Base-by-base conservation (phyloP, 2,329 filamentous ascomycete genomes). In the Penicillium sp. region DNA sequence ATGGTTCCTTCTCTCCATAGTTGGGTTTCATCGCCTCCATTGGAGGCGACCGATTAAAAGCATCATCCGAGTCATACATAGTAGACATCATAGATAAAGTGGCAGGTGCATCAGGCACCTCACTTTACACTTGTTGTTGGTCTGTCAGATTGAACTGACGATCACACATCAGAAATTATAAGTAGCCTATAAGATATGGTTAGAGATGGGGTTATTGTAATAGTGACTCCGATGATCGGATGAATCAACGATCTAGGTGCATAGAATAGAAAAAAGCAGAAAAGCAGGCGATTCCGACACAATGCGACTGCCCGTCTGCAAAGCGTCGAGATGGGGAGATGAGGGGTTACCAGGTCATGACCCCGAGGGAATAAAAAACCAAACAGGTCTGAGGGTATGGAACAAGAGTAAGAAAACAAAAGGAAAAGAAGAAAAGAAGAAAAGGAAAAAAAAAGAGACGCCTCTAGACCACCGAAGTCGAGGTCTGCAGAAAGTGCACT, bases 31-130 rank as follows among this genome's bases (percentile, higher is more conserved):
- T 58, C 19, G 64, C 53, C 59, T 70, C 58, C 50, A 76, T 66
- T n/a, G 61, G 69, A 38, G 76, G 76, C 38, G 75, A 76, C 54
- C 64, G 61, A 59, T 68, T 63, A 57, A 62, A 65, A 55, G 63
- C 71, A 57, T 76, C 74, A 56, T 77, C 74, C 55, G 71, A 69
- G 58, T 77, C 73, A 65, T 76, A 76, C 60, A 67, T 66, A 55
- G 75, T 73, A 62, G 63, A 64, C 63, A 60, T 73, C 68, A 74
- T 73, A 61, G 62, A 66, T 62, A 31, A 36, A 48, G 28, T 43
- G 35, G 22, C 48, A 50, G 50, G 37, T 54, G 44, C 55, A 57
- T 57, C 44, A 28, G 44, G 44, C 44, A 54, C 51, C 51, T 40
- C 19, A 35, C 40, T 19, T 48, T 53, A 48, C 40, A 44, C 26